Conservation (phyloP, 2,329 filamentous ascomycete species). For the Aurifilum marmelostoma region DNA sequence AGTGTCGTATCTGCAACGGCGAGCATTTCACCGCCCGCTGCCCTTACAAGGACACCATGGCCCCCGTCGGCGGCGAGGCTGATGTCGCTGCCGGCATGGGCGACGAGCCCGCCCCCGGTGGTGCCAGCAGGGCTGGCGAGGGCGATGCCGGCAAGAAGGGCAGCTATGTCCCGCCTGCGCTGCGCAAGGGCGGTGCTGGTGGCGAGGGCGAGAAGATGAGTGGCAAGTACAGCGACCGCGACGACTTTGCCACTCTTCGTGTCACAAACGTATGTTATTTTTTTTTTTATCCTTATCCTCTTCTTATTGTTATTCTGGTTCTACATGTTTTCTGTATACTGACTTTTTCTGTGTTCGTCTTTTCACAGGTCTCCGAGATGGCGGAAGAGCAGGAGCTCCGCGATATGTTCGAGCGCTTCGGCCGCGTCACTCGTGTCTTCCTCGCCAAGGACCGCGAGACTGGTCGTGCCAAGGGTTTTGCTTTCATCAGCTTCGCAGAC, state of each 20-base stretch:
- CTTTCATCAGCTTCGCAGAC: conserved; percentile 97
- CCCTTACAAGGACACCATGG: conserved; percentile 99
- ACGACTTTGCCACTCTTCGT: conserved; percentile 93
- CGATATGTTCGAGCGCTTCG: conserved; percentile 97
- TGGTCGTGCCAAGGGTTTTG: conserved; percentile 94
- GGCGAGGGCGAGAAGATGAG: conserved; percentile 80
- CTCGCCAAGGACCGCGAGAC: conserved; percentile 97
- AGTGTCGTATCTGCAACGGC: conserved; percentile 97
- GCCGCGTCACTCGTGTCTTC: conserved; percentile 96
- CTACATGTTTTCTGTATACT: not conserved
- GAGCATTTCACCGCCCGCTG: conserved; percentile 99
- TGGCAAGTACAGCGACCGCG: conserved; percentile 89
- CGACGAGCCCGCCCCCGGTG: conserved; percentile 51
- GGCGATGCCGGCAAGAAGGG: conserved; percentile 70
- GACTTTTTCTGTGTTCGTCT: conserved; percentile 24
- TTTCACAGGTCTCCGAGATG: conserved; percentile 82
- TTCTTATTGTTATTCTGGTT: not conserved
- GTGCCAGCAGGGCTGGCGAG: conserved; percentile 54
- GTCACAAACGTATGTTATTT: conserved; percentile 85
- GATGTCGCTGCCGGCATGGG: conserved; percentile 60
- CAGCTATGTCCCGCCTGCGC: conserved; percentile 91
- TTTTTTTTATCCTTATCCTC: conserved; percentile 12
- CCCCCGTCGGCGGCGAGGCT: conserved; percentile 67
- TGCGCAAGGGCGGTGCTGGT: conserved; percentile 70
- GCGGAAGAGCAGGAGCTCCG: conserved; percentile 94